Conservation (phyloP, 164 flowering plant genomes). For the Liriodendron chinense region DNA sequence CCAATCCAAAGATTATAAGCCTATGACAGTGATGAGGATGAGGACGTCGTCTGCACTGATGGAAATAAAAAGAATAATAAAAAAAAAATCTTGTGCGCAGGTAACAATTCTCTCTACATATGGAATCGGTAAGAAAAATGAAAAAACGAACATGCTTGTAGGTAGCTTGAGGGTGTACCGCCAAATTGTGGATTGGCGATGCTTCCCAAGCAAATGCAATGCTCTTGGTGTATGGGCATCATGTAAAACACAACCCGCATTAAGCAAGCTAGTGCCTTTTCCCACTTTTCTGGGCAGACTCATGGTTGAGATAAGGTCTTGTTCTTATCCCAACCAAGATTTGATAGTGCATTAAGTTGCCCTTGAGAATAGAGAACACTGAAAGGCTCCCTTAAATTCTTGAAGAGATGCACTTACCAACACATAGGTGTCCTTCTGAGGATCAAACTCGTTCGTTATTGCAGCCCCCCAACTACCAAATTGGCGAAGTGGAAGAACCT, state of each 20-base stretch:
- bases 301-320: not conserved
- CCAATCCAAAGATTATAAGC: no score
- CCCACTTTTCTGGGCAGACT: not conserved
- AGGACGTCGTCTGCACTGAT: no score
- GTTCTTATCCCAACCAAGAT: not conserved
- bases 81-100: no score
- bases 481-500: conserved; percentile 87
- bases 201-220: no score
- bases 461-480: conserved; percentile 92
- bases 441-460: conserved; percentile 64
- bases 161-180: not conserved
- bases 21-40: no score
- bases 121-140: not conserved
- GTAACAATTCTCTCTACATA: not conserved
- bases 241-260: not conserved
- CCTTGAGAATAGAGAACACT: not conserved
- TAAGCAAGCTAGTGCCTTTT: not conserved
- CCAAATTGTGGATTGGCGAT: no score
- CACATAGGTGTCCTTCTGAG: conserved; percentile 78
- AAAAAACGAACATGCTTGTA: no score
- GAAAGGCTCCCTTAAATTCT: not conserved
- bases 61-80: no score
- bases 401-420: conserved; percentile 42
- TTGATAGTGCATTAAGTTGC: no score
- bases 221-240: not conserved